phyloP scores from a whole-genome alignment of 345 rosid species.

The Streptanthus diversifolius region DNA sequence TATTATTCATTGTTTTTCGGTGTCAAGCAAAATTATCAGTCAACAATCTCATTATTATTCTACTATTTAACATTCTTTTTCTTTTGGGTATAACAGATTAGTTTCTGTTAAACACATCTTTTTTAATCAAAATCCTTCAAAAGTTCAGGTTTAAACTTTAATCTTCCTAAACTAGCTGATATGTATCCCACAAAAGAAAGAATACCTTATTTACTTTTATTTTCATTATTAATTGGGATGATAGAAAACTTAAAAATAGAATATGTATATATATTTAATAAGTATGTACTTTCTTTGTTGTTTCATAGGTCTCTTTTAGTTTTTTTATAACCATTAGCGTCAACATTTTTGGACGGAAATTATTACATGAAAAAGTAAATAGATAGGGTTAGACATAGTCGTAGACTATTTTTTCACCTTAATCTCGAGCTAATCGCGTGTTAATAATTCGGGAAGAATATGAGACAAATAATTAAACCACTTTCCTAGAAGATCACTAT shows the following conservation, averaged over 20 bases:
- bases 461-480: slow-evolving; percentile 3
- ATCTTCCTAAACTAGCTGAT: no score
- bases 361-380: slow-evolving; percentile 31
- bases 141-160: no score
- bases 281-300: background rate
- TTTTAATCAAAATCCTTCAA: background rate
- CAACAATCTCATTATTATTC: background rate
- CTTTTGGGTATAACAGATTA: background rate
- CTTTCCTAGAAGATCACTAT: slow-evolving; percentile 13
- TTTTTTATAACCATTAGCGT: background rate
- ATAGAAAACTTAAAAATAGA: background rate
- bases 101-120: background rate
- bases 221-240: background rate
- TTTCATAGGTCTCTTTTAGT: background rate
- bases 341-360: slow-evolving; percentile 9
- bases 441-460: background rate
- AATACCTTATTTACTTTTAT: background rate
- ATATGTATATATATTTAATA: no score
- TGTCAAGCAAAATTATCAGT: no score
- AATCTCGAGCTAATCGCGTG: slow-evolving; percentile 30
- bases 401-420: slow-evolving; percentile 9
- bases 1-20: no score
- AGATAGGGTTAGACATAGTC: slow-evolving; percentile 14
- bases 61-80: background rate
- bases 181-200: no score